Evolutionary conservation across 352 stramenopile genomes (phyloP), one percentile per base, ranked within the genome.

Genomic region (Globisporangium rhizosaccharum): DNA sequence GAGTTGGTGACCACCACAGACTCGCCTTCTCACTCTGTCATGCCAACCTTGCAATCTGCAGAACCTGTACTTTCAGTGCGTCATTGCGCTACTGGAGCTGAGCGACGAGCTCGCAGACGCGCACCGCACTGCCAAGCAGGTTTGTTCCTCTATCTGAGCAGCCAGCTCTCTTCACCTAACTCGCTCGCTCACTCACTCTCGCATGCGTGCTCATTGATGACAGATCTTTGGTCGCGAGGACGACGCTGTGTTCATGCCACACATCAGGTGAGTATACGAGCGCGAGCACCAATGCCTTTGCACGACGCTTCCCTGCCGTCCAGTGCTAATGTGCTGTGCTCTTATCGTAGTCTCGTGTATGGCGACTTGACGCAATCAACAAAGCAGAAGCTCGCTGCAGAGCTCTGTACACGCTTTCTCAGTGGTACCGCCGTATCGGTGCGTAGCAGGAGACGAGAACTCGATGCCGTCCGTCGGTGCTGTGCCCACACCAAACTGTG

Each of bases 21-120:
- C 30, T 15, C 30, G 2, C 44, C 1, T 5, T 3, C 28, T 59
- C 4, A 26, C n/a, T 39, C 12, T 71, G 4, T 3, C 11, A 41
- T 18, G 36, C 15, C 11, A 33, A 25, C 30, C 5, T 7, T 18
- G 28, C 39, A n/a, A 9, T 30, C 33, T 37, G 36, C 28, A 62
- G 56, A 37, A 56, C 14, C 62, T 87, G 20, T 89, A 81, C 62
- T 89, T 85, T 54, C 77, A 87, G 63, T 90, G 79, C 49, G 79
- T 90, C 23, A 87, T 87, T 53, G 73, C 69, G 30, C 54, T 85
- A 23, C 51, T 90, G 39, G 60, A 61, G 49, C 59, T 82, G 45
- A 74, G 67, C 30, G 61, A 62, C 23, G 66, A 76, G 41, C 65
- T 90, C 14, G 46, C n/a, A 0, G 44, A 67, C 11, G 75, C 73